Base-by-base conservation (phyloP, 345 rosid genomes). In the Pugionium dolabratum region DNA sequence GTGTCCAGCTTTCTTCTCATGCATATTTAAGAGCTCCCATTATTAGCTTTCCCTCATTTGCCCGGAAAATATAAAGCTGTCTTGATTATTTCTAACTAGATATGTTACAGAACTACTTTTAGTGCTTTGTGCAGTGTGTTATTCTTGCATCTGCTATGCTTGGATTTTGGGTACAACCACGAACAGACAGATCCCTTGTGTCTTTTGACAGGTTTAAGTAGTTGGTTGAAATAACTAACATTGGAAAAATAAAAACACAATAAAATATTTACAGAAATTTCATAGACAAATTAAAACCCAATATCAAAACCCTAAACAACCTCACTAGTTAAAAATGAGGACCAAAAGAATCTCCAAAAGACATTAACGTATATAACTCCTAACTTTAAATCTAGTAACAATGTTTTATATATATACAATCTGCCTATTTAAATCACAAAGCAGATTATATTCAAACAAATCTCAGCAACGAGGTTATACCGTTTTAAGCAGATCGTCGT, bases 391-490 rank as follows among this genome's bases (percentile, higher is more conserved):
- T 18, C 18, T 18, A 18, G 18, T 18, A 55, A 55, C 59, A 37
- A 47, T 54, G 30, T 32, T 26, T 25, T 41, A 64, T 64, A 57
- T 35, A 64, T 18, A 18, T 18, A 18, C 18, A 18, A 64, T 64
- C 76, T 57, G 71, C 76, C 58, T 55, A 18, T 0, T 31, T 28
- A 41, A 26, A 34, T 64, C 46, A 49, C n/a, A 18, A 18, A 18
- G 76, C 76, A 72, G 76, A 72, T 61, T 72, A 57, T 61, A 50
- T 60, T 46, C 5, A 70, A 62, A 54, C 70, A 55, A 48, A 56
- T 55, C 50, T 64, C 58, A 62, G 35, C 46, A 29, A 62, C 29
- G 35, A 62, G 54, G 66, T 47, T 61, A 46, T 46, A 33, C 31
- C 33, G 53, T 32, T 18, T 26, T 44, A 44, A 35, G 74, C 30